Evolutionary conservation across 129 eudicot species (phyloP).

Genomic region (Helianthus annuus): DNA sequence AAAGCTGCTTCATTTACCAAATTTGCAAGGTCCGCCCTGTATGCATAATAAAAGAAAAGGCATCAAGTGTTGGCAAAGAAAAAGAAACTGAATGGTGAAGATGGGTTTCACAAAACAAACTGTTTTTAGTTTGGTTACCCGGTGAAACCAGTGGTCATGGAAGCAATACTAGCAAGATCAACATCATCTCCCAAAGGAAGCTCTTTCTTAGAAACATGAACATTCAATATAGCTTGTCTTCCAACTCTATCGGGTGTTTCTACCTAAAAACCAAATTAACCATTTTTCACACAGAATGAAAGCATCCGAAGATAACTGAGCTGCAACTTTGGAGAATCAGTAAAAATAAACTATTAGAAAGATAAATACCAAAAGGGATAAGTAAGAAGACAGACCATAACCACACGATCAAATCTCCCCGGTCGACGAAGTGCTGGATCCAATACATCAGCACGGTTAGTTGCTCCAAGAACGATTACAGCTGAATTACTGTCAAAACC

Average conservation of each 20-base stretch:
- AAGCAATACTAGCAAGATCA: conserved; percentile 69
- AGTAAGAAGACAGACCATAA: conserved; percentile 61
- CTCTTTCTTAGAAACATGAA: conserved; percentile 88
- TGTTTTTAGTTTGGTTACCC: conserved; percentile 50
- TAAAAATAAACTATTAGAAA: conserved; percentile 3
- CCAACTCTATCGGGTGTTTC: conserved; percentile 98
- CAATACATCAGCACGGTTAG: conserved; percentile 93
- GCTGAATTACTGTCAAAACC: conserved; percentile 99
- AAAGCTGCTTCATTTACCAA: conserved; percentile 97
- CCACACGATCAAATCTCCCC: conserved; percentile 99
- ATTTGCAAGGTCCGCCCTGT: conserved; percentile 99
- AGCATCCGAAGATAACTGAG: background rate
- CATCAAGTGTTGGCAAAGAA: background rate
- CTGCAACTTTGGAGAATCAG: background rate
- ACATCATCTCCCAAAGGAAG: conserved; percentile 88
- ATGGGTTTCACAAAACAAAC: conserved; percentile 3
- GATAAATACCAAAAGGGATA: conserved; percentile 26
- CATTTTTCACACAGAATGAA: background rate
- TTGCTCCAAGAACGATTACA: conserved; percentile 98
- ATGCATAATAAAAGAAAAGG: conserved; percentile 15
- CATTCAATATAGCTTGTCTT: conserved; percentile 82
- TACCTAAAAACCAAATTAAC: conserved; percentile 52
- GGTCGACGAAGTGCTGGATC: conserved; percentile 99
- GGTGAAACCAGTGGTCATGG: conserved; percentile 99
- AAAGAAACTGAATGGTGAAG: background rate